Percentiles rank a stretch among this genome's conserved stretches.
Evolutionary conservation across 805 yeast genomes (phyloP).

Genomic region (Scheffersomyces stipitis): DNA sequence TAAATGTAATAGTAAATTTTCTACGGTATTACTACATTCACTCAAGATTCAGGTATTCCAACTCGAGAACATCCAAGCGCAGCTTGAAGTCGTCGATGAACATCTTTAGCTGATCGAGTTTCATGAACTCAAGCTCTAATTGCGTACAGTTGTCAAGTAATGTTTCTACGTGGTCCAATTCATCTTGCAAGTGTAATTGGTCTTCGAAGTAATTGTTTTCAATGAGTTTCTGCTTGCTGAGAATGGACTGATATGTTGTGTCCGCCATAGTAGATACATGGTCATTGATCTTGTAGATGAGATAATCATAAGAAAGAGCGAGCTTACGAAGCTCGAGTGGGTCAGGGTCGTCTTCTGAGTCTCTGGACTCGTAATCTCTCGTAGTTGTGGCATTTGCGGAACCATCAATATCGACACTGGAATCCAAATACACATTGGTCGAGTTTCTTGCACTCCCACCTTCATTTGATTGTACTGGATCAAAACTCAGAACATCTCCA

Average conservation of each 20-base stretch:
- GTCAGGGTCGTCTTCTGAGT: slow-evolving; percentile 38
- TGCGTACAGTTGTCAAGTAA: slow-evolving; percentile 47
- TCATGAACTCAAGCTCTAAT: slow-evolving; percentile 51
- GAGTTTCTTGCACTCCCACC: too few species aligned
- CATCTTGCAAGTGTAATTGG: slow-evolving; percentile 33
- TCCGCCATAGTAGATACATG: slow-evolving; percentile 50
- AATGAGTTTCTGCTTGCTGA: slow-evolving; percentile 28
- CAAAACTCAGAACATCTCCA: slow-evolving; percentile 1
- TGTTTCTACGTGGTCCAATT: slow-evolving; percentile 39
- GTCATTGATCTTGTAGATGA: slow-evolving; percentile 61
- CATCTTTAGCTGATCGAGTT: slow-evolving; percentile 48
- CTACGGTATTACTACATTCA: too few species aligned
- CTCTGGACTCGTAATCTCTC: background rate
- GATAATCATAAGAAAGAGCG: slow-evolving; percentile 62
- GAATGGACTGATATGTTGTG: slow-evolving; percentile 29
- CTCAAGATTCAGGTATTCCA: slow-evolving; percentile 5
- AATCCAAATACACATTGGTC: background rate
- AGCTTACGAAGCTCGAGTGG: slow-evolving; percentile 62
- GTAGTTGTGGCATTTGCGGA: too few species aligned
- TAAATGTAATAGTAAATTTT: too few species aligned
- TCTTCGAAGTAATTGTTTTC: slow-evolving; percentile 18
- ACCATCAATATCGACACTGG: background rate
- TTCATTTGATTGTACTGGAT: background rate
- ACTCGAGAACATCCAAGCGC: slow-evolving; percentile 17
- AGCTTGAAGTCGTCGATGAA: slow-evolving; percentile 25